These are phyloP conservation scores for Yamadazyma endophytica DNA, from an alignment of 805 yeast species.

Conservation along the genomic window DNA sequence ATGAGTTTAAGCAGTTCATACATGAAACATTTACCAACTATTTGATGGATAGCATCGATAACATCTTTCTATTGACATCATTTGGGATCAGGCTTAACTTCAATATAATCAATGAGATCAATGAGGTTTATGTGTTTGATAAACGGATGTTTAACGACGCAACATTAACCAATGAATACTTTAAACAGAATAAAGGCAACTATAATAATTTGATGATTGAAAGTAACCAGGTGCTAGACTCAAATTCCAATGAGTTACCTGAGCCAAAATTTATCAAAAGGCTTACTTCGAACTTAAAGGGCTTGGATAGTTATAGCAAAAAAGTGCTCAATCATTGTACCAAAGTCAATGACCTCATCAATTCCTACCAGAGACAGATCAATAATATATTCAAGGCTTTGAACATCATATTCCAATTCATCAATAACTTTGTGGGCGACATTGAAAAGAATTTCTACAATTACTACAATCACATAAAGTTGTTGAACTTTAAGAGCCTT, in stretches of 20 bases:
- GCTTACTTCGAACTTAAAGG: constrained; percentile 33
- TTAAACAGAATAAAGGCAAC: constrained; percentile 9
- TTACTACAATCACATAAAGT: constrained; percentile 30
- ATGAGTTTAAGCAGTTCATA: constrained; percentile 26
- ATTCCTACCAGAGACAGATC: constrained; percentile 28
- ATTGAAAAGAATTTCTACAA: constrained; percentile 42
- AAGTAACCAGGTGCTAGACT: constrained; percentile 5
- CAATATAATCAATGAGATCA: constrained; percentile 46
- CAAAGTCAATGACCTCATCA: constrained; percentile 23
- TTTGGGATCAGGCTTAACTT: constrained; percentile 60
- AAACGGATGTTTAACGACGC: constrained; percentile 47
- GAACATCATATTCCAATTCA: constrained; percentile 45
- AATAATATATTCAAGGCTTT: constrained; percentile 43
- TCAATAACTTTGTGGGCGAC: constrained; percentile 45
- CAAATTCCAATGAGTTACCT: constrained; percentile 1
- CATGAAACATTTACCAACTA: constrained; percentile 22
- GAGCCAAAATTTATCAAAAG: constrained; percentile 15
- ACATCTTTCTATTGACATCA: constrained; percentile 55
- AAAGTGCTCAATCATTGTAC: constrained; percentile 31
- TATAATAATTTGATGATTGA: constrained; percentile 7
- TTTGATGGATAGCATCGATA: constrained; percentile 19
- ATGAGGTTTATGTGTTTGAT: constrained; percentile 61
- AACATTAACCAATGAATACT: constrained; percentile 8
- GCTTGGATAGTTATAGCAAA: constrained; percentile 50
- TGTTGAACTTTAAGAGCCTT: constrained; percentile 40